Conservation (phyloP, 202 grass and related monocot genomes). For the Setaria viridis region DNA sequence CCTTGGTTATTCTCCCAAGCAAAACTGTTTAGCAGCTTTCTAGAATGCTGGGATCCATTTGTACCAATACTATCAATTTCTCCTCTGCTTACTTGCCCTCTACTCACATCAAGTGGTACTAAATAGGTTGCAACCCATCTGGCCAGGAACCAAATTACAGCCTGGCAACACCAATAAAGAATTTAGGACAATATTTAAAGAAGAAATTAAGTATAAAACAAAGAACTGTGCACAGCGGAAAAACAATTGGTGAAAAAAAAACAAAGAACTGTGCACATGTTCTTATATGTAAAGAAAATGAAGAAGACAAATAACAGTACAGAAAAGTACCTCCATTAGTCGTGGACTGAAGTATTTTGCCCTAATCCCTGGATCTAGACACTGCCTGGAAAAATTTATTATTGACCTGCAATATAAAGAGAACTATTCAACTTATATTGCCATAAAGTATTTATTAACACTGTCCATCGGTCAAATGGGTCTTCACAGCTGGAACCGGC, state of each 20-base stretch:
- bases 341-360: constrained; percentile 91
- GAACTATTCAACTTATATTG: constrained; percentile 4
- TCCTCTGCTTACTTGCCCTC: constrained; percentile 63
- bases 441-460: constrained; percentile 33
- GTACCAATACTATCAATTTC: constrained; percentile 52
- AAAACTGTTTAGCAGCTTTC: constrained; percentile 86
- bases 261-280: too few species aligned
- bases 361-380: constrained; percentile 87
- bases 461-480: constrained; percentile 3
- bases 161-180: constrained; percentile 67
- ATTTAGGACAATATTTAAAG: constrained; percentile 42
- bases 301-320: constrained; percentile 14
- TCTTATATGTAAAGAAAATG: background rate
- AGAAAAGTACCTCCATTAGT: constrained; percentile 88
- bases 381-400: constrained; percentile 90
- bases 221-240: background rate
- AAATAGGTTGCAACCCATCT: constrained; percentile 98
- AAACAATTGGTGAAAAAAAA: background rate
- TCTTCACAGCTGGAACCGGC: background rate
- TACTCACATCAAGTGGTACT: constrained; percentile 78
- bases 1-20: constrained; percentile 93
- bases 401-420: constrained; percentile 76
- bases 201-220: constrained; percentile 31
- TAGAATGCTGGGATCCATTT: constrained; percentile 69
- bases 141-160: constrained; percentile 88